Evolutionary conservation across 176 grass and related monocot genomes (phyloP), one percentile per base, ranked within the genome.

Genomic region (Aegilops bicornis): DNA sequence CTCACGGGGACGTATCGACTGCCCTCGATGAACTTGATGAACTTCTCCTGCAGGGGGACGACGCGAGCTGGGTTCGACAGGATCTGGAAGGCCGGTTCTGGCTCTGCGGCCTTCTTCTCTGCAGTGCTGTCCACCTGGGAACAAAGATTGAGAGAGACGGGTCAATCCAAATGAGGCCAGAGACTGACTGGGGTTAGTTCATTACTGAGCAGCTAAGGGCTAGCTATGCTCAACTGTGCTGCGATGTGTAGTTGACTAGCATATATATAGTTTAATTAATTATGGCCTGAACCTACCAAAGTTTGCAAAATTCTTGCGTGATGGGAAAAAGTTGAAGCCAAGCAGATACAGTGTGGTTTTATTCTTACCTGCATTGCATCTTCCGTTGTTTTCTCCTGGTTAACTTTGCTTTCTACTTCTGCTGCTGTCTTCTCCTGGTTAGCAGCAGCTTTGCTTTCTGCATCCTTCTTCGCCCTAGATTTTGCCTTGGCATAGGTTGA

Each of bases 401-500:
- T 50, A 45, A 7, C 73, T 76, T 47, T 76, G 43, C 45, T 47
- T 76, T 76, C 29, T 47, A 25, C 25, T 76, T 27, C 73, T 76
- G 73, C 45, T 27, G 48, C 25, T 20, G 45, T 16, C 73, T 76
- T 76, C 25, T 52, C 73, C 73, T 76, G 73, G 15, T 59, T 59
- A 59, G 56, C 56, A 59, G 56, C 56, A 59, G 73, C 85, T 89
- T 95, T 95, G 75, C 83, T 95, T 79, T 99, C 97, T 24, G 97
- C 91, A 1, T 99, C 97, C 82, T 99, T 99, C 85, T 97, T 99
- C 22, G 94, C 94, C 72, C 89, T 90, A 45, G 92, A 90, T 89
- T 99, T 99, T 32, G 97, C 92, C 81, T 99, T 99, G 7, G 97
- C 97, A 67, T 92, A 92, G 27, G 94, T 99, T 75, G 97, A 99